Conservation (phyloP, 2,329 filamentous ascomycete genomes). For the Pseudogymnoascus sp. region DNA sequence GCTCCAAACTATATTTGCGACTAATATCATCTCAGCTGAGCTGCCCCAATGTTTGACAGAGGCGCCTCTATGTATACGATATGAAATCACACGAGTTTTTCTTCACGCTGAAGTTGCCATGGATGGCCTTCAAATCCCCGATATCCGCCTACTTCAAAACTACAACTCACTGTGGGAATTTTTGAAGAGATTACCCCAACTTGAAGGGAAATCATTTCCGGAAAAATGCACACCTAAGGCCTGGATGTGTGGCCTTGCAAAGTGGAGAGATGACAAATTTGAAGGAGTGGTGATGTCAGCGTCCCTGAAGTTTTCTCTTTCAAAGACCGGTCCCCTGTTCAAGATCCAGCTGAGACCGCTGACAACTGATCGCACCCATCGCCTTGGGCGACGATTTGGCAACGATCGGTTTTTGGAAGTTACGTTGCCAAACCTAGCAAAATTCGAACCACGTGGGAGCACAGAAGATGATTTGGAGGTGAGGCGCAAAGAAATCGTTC, state of each 20-base stretch:
- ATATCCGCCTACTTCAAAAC: conserved; percentile 10
- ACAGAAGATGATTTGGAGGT: conserved; percentile 28
- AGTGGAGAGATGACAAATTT: conserved; percentile 26
- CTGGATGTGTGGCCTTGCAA: conserved; percentile 32
- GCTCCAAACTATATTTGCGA: background rate
- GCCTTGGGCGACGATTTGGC: conserved; percentile 48
- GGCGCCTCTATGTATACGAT: conserved; percentile 19
- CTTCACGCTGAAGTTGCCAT: conserved; percentile 21
- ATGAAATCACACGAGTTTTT: conserved; percentile 27
- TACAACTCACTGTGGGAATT: too few relatives aligned
- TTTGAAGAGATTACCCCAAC: conserved; percentile 34
- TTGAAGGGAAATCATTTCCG: conserved; percentile 41
- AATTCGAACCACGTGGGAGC: conserved; percentile 21
- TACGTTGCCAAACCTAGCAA: conserved; percentile 38
- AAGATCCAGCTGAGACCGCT: conserved; percentile 40
- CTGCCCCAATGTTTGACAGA: conserved; percentile 17
- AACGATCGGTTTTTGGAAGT: conserved; percentile 52
- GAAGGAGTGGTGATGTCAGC: conserved; percentile 38
- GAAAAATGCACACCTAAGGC: conserved; percentile 35
- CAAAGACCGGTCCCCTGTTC: conserved; percentile 34
- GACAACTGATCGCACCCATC: conserved; percentile 40
- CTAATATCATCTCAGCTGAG: conserved; percentile 14
- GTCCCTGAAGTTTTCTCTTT: conserved; percentile 31
- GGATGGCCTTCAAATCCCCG: conserved; percentile 6
- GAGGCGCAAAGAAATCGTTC: conserved; percentile 30